These are phyloP conservation scores for Ascochyta pisi DNA, from an alignment of 2,329 filamentous ascomycete genomes.

Conservation along the genomic window DNA sequence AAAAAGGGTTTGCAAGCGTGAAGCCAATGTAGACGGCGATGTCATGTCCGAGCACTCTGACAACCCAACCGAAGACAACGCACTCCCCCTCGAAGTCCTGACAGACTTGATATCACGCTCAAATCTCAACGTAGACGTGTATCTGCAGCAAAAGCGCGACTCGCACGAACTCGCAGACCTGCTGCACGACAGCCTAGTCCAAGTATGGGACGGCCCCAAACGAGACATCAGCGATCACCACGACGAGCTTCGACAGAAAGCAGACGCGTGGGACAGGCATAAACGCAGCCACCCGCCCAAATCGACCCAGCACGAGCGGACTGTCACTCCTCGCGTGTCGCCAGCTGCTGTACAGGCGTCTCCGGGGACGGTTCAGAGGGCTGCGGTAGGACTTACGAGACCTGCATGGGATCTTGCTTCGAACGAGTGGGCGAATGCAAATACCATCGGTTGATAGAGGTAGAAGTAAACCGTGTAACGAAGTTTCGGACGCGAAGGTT, in stretches of 20 bases:
- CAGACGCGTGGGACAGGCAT: not conserved
- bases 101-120: not conserved
- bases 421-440: not conserved
- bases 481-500: not conserved
- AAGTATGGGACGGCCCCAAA: not conserved
- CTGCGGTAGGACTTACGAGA: not conserved
- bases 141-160: not conserved
- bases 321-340: not conserved
- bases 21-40: slow-evolving; percentile 5
- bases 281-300: not conserved
- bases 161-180: not conserved
- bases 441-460: not conserved
- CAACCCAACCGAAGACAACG: not conserved
- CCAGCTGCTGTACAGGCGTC: not conserved
- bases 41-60: not conserved
- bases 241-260: not conserved
- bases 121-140: not conserved
- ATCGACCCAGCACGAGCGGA: not conserved
- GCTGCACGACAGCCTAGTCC: slow-evolving; percentile 3
- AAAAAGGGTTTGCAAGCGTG: slow-evolving; percentile 21
- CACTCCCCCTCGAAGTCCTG: slow-evolving; percentile 11
- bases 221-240: not conserved
- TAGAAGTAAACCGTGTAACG: too few relatives aligned
- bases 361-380: not conserved
- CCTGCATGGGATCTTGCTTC: not conserved